Evolutionary conservation across 2,329 filamentous ascomycete species (phyloP).

Genomic region (Paracoccidioides brasiliensis): DNA sequence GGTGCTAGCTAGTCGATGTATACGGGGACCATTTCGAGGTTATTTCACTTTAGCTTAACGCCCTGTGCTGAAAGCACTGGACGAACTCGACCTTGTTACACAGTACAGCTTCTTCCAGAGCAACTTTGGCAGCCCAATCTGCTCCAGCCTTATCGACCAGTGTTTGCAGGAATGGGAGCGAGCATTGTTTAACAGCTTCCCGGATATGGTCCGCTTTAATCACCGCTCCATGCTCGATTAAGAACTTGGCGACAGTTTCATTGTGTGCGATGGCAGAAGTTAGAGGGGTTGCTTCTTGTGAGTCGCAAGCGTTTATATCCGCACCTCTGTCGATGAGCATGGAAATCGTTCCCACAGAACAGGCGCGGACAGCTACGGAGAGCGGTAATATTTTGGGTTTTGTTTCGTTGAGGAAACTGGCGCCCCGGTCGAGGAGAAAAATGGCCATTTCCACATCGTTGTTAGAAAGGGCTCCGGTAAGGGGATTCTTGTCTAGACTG

Average conservation of each 20-base stretch:
- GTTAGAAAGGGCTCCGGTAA: conserved; percentile 20
- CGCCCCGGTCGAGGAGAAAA: not conserved
- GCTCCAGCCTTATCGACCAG: not conserved
- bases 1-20: too few species aligned
- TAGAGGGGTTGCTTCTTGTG: not conserved
- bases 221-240: not conserved
- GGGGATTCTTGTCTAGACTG: conserved; percentile 8
- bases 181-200: not conserved
- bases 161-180: not conserved
- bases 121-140: not conserved
- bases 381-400: not conserved
- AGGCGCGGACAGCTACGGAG: not conserved
- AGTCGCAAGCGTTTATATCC: not conserved
- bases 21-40: not conserved
- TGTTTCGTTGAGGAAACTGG: not conserved
- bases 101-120: not conserved
- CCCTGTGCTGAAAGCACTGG: not conserved
- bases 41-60: not conserved
- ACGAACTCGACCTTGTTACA: not conserved
- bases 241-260: not conserved
- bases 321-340: not conserved
- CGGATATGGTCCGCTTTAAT: not conserved
- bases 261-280: not conserved
- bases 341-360: not conserved
- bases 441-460: conserved; percentile 17